phyloP scores from a whole-genome alignment of 108 stramenopile genomes.

The Seminavis robusta region DNA sequence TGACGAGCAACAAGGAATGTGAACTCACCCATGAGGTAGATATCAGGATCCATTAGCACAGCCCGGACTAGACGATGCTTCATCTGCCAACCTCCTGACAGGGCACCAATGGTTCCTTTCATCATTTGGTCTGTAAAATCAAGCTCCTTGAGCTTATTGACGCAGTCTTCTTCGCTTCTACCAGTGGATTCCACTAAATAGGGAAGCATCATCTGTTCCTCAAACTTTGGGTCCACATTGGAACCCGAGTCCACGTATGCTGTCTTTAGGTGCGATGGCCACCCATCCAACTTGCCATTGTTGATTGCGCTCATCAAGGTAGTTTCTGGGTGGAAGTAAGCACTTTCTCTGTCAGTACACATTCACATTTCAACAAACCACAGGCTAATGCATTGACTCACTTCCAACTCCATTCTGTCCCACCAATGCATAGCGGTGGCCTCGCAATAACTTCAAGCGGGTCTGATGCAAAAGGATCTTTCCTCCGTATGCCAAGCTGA shows the following conservation, averaged over 20 bases:
- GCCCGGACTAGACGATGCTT: constrained; percentile 82
- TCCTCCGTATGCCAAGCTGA: constrained; percentile 96
- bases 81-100: constrained; percentile 99
- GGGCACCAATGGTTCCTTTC: constrained; percentile 82
- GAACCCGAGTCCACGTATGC: constrained; percentile 93
- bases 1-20: constrained; percentile 1
- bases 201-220: constrained; percentile 63
- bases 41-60: constrained; percentile 85
- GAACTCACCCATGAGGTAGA: constrained; percentile 91
- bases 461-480: constrained; percentile 97
- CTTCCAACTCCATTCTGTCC: constrained; percentile 97
- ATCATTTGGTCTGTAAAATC: constrained; percentile 89
- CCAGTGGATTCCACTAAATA: constrained; percentile 48
- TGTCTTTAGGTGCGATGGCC: constrained; percentile 83
- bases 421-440: constrained; percentile 94
- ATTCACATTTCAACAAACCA: background rate
- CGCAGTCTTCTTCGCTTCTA: constrained; percentile 65
- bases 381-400: constrained; percentile 17
- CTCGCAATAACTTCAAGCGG: constrained; percentile 88
- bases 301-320: constrained; percentile 97
- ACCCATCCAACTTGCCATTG: constrained; percentile 96
- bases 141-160: constrained; percentile 66
- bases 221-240: constrained; percentile 90
- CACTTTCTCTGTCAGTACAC: too few species aligned
- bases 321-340: constrained; percentile 32